Conservation (phyloP, 2,329 filamentous ascomycete genomes). For the Gnomoniopsis sp. region DNA sequence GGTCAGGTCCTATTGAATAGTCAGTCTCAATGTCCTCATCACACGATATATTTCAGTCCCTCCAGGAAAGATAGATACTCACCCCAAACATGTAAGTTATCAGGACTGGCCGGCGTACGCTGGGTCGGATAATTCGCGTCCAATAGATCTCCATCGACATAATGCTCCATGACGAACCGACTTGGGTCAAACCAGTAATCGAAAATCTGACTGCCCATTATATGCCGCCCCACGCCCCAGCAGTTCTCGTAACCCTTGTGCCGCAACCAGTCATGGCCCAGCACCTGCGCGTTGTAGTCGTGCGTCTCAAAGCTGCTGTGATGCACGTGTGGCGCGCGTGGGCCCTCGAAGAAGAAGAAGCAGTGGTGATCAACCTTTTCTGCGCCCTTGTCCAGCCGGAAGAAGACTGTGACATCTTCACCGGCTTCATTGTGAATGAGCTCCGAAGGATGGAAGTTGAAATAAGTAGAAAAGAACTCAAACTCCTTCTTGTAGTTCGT, state of each 20-base stretch:
- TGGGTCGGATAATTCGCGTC: conserved; percentile 49
- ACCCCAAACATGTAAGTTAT: conserved; percentile 45
- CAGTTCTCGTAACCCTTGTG: conserved; percentile 60
- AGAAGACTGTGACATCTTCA: conserved; percentile 41
- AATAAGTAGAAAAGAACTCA: conserved; percentile 47
- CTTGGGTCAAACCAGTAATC: conserved; percentile 68
- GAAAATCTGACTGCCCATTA: conserved; percentile 69
- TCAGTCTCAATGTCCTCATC: not conserved
- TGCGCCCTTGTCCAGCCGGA: conserved; percentile 40
- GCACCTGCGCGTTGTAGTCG: conserved; percentile 66
- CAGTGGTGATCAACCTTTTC: conserved; percentile 48
- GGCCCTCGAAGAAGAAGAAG: conserved; percentile 48
- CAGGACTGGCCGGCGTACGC: conserved; percentile 35
- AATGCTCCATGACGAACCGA: conserved; percentile 65
- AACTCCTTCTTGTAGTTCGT: conserved; percentile 46
- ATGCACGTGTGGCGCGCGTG: conserved; percentile 52
- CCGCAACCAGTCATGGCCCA: conserved; percentile 67
- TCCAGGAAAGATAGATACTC: conserved; percentile 10
- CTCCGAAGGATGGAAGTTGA: conserved; percentile 45
- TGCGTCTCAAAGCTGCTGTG: conserved; percentile 69
- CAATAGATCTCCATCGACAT: conserved; percentile 67
- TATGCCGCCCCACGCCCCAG: conserved; percentile 70
- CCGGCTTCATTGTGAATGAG: conserved; percentile 34
- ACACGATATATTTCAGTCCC: not conserved
- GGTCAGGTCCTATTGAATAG: conserved; percentile 23